phyloP scores from a whole-genome alignment of 306 rosid genomes.

The Malus domestica region ASM211411v1 NC_041797.1:15853001-15853500 shows the following conservation, averaged over 20 bases:
- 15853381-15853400: conserved; percentile 22
- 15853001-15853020: conserved; percentile 37
- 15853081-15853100: conserved; percentile 50
- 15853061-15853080: conserved; percentile 56
- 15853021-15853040: conserved; percentile 26
- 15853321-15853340: conserved; percentile 23
- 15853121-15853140: conserved; percentile 36
- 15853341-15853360: conserved; percentile 30
- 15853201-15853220: conserved; percentile 23
- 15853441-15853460: conserved; percentile 47
- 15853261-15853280: neutral
- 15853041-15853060: neutral
- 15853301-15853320: conserved; percentile 56
- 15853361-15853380: conserved; percentile 40
- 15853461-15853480: conserved; percentile 22
- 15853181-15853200: conserved; percentile 31
- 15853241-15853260: neutral
- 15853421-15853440: conserved; percentile 92
- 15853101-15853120: conserved; percentile 22
- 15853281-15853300: conserved; percentile 2
- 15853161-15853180: conserved; percentile 51
- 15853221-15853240: conserved; percentile 36
- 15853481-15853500: conserved; percentile 49
- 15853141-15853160: conserved; percentile 56
- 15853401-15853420: conserved; percentile 85